Conservation (phyloP, 2,329 filamentous ascomycete species). For the Colletotrichum sp. region DNA sequence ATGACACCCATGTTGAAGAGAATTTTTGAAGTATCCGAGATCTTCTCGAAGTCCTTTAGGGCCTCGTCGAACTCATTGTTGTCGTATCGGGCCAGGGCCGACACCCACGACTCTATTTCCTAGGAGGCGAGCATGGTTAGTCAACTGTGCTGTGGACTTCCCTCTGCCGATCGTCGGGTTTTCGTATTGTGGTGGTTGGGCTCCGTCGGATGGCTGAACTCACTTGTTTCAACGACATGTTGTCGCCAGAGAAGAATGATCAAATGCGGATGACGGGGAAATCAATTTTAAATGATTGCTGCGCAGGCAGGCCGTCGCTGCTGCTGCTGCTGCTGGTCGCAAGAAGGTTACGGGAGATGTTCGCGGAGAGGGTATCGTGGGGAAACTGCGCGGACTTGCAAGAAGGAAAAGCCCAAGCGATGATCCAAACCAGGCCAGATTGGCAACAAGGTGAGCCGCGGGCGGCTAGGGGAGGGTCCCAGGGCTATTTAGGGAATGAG, state of each 20-base stretch:
- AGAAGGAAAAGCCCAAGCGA: conserved; percentile 15
- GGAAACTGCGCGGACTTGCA: conserved; percentile 9
- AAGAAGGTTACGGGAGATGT: neutral
- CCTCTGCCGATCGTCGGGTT: neutral
- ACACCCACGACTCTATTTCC: conserved; percentile 99
- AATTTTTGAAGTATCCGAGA: conserved; percentile 96
- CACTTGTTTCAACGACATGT: conserved; percentile 68
- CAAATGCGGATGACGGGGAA: neutral
- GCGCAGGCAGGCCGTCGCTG: conserved; percentile 16
- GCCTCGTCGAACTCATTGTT: conserved; percentile 97
- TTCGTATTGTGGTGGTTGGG: neutral
- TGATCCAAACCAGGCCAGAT: neutral
- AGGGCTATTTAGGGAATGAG: conserved; percentile 22
- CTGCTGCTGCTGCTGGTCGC: neutral
- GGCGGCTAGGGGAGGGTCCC: conserved; percentile 21
- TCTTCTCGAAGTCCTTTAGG: conserved; percentile 80
- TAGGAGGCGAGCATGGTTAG: conserved; percentile 36
- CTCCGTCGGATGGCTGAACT: conserved; percentile 21
- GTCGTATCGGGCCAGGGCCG: conserved; percentile 89
- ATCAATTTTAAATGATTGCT: neutral
- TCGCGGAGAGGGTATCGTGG: conserved; percentile 10
- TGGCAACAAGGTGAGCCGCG: neutral
- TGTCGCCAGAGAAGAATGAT: conserved; percentile 18
- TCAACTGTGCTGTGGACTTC: neutral
- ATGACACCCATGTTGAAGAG: conserved; percentile 99